phyloP scores from a whole-genome alignment of 208 protist genomes.

The Crithidia acanthocephali region DNA sequence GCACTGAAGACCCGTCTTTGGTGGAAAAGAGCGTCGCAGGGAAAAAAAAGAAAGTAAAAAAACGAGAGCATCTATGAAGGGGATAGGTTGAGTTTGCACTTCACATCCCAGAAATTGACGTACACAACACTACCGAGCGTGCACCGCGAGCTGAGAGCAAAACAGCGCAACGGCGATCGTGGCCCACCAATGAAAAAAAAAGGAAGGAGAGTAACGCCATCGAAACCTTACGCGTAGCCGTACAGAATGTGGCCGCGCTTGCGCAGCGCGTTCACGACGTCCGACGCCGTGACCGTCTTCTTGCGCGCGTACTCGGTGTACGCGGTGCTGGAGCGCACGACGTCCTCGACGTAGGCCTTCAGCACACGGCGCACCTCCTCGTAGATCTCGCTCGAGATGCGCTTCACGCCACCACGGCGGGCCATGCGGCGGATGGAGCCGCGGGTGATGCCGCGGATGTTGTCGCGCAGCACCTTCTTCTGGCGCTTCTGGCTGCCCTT shows the following conservation, averaged over 20 bases:
- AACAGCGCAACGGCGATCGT: too few species aligned
- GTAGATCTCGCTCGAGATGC: conserved; percentile 81
- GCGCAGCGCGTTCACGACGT: conserved; percentile 91
- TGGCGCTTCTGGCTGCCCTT: conserved; percentile 83
- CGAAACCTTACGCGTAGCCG: conserved; percentile 71
- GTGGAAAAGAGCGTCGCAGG: too few species aligned
- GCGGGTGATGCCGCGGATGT: conserved; percentile 86
- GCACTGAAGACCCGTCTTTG: too few species aligned
- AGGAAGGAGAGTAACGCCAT: not conserved
- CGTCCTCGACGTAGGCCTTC: conserved; percentile 82
- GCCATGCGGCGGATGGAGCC: conserved; percentile 91
- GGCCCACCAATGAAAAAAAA: not conserved
- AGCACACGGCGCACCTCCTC: conserved; percentile 79
- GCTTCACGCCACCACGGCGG: conserved; percentile 92
- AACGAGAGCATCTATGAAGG: conserved; percentile 23
- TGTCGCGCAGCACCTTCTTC: conserved; percentile 89
- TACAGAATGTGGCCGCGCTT: conserved; percentile 90
- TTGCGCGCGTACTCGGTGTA: conserved; percentile 87
- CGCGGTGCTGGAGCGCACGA: conserved; percentile 81
- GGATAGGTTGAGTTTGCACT: not conserved
- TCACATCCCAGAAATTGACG: not conserved
- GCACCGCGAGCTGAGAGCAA: too few species aligned
- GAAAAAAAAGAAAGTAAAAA: conserved; percentile 3
- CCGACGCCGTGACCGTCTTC: conserved; percentile 84
- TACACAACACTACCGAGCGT: not conserved